Conservation (phyloP, 306 rosid genomes). For the Quercus glauca region DNA sequence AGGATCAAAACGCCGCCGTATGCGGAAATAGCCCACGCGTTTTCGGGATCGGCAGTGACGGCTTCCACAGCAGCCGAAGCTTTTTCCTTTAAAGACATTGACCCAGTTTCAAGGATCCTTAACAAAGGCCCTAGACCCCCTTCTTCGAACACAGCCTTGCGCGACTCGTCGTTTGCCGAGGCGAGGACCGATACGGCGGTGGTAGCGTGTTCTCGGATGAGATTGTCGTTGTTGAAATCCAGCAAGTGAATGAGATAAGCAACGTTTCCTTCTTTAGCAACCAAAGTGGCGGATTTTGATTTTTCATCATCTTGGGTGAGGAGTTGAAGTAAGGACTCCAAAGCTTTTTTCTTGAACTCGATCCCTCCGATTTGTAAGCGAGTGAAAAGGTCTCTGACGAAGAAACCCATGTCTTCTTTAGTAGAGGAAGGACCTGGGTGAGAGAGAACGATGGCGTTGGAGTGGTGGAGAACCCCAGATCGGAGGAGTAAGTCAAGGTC, state of each 20-base stretch:
- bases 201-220: slow-evolving; percentile 39
- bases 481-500: slow-evolving; percentile 55
- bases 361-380: slow-evolving; percentile 54
- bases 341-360: slow-evolving; percentile 54
- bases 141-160: slow-evolving; percentile 46
- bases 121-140: slow-evolving; percentile 51
- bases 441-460: slow-evolving; percentile 55
- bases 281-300: slow-evolving; percentile 23
- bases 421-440: slow-evolving; percentile 45
- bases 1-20: slow-evolving; percentile 47
- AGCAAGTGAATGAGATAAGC: slow-evolving; percentile 43
- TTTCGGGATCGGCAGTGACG: slow-evolving; percentile 44
- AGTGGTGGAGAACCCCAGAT: slow-evolving; percentile 57
- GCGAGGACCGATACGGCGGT: slow-evolving; percentile 40
- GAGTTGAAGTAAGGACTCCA: slow-evolving; percentile 51
- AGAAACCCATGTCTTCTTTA: slow-evolving; percentile 36
- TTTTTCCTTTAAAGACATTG: slow-evolving; percentile 35
- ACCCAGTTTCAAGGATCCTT: slow-evolving; percentile 40
- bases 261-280: slow-evolving; percentile 41
- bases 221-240: slow-evolving; percentile 39
- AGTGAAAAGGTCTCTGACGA: slow-evolving; percentile 50
- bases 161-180: slow-evolving; percentile 38
- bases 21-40: slow-evolving; percentile 58
- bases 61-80: slow-evolving; percentile 51
- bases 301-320: slow-evolving; percentile 29